These are phyloP conservation scores for Trypanosoma boissoni DNA, from an alignment of 208 protist species.

Conservation along the genomic window DNA sequence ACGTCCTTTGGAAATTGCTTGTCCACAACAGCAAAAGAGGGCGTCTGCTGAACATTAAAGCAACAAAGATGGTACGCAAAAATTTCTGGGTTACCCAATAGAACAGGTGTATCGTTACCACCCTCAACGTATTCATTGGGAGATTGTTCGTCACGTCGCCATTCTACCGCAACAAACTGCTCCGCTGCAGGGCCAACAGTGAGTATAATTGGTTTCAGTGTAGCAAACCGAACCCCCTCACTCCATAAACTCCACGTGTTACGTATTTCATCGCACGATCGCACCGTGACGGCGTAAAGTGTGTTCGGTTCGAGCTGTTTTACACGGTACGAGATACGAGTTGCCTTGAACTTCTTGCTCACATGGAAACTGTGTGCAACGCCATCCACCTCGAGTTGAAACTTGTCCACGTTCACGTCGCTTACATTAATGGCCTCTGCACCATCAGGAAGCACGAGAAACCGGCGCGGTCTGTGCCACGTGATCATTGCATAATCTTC, in stretches of 20 bases:
- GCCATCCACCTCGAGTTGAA: constrained; percentile 82
- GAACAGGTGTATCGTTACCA: constrained; percentile 31
- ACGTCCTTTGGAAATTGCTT: constrained; percentile 83
- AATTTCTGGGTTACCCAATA: constrained; percentile 63
- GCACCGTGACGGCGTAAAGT: constrained; percentile 74
- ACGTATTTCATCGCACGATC: constrained; percentile 49
- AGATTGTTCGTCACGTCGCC: constrained; percentile 64
- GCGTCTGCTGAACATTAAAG: constrained; percentile 66
- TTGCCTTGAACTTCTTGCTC: constrained; percentile 74
- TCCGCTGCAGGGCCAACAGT: constrained; percentile 46
- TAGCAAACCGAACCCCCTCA: constrained; percentile 69
- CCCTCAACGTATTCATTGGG: constrained; percentile 53
- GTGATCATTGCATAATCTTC: constrained; percentile 74
- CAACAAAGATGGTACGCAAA: constrained; percentile 83
- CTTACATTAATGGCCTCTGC: constrained; percentile 50
- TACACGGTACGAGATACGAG: constrained; percentile 58
- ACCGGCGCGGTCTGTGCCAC: constrained; percentile 63
- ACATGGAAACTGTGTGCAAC: constrained; percentile 59
- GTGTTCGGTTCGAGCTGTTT: constrained; percentile 76
- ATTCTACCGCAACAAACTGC: constrained; percentile 80
- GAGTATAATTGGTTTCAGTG: constrained; percentile 73
- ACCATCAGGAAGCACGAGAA: constrained; percentile 57
- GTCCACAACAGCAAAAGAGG: constrained; percentile 76
- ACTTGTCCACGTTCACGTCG: constrained; percentile 42
- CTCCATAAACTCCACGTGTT: constrained; percentile 70